phyloP scores from a whole-genome alignment of 441 rosid species.

The Daphne laureola region DNA sequence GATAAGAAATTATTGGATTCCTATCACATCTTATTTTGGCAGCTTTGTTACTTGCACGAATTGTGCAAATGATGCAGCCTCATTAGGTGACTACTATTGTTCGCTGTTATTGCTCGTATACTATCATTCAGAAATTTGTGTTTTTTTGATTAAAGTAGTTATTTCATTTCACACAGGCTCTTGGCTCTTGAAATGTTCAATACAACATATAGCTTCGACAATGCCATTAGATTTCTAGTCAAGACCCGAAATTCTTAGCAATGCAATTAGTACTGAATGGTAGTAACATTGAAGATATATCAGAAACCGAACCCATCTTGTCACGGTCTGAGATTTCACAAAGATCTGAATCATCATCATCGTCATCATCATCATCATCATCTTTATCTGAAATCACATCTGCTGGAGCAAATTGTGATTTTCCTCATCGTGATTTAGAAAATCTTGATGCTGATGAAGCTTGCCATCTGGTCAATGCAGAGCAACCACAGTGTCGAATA shows the following conservation, averaged over 20 bases:
- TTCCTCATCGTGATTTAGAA: constrained; percentile 38
- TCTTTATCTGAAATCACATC: constrained; percentile 66
- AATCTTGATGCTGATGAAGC: constrained; percentile 56
- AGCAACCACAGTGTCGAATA: constrained; percentile 90
- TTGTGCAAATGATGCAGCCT: too few relatives aligned
- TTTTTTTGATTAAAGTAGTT: too few relatives aligned
- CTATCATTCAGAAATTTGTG: too few relatives aligned
- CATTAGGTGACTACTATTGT: too few relatives aligned
- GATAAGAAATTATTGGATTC: too few relatives aligned
- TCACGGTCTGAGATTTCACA: constrained; percentile 26
- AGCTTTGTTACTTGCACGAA: too few relatives aligned
- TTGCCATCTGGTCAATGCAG: constrained; percentile 56
- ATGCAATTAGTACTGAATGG: constrained; percentile 88
- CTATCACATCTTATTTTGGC: too few relatives aligned
- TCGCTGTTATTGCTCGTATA: too few relatives aligned
- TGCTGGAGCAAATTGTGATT: constrained; percentile 33
- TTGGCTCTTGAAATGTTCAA: constrained; percentile 9
- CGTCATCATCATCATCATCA: constrained; percentile 43
- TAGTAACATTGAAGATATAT: constrained; percentile 44
- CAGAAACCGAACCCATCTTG: constrained; percentile 66
- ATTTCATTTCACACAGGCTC: too few relatives aligned
- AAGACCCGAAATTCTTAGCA: constrained; percentile 27
- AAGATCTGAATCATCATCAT: constrained; percentile 49
- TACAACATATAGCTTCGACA: constrained; percentile 22
- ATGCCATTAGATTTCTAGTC: constrained; percentile 25